Conservation (phyloP, 163 green algal genomes). For the Scenedesmus sp. region DNA sequence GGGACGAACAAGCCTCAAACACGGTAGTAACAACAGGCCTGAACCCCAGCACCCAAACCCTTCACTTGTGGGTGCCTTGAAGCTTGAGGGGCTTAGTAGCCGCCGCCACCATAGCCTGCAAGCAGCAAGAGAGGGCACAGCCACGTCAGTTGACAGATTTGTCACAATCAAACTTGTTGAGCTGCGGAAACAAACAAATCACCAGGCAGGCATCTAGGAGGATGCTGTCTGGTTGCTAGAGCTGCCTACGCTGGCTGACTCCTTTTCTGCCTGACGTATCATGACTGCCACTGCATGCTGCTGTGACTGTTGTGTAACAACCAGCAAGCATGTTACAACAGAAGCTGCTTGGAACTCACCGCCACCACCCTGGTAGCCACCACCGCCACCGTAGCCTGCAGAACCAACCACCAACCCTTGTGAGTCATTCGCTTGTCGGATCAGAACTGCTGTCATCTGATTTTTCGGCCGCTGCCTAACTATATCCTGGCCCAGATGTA, state of each 20-base stretch:
- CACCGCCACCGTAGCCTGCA: conserved; percentile 10
- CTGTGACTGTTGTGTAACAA: neutral
- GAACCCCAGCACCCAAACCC: neutral
- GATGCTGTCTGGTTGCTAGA: too few species aligned
- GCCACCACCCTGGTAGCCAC: conserved; percentile 3
- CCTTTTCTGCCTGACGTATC: too few species aligned
- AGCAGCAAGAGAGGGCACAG: neutral
- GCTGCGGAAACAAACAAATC: too few species aligned
- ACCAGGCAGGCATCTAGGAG: too few species aligned
- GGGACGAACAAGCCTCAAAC: neutral
- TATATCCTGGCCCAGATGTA: too few species aligned
- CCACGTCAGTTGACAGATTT: neutral
- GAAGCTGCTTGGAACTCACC: neutral
- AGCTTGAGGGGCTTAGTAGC: neutral
- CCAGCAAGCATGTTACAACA: neutral
- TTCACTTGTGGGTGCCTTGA: neutral
- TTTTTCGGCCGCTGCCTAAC: too few species aligned
- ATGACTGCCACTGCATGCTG: too few species aligned
- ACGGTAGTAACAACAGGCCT: neutral
- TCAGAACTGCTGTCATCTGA: too few species aligned
- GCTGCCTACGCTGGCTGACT: too few species aligned
- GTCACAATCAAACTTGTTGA: neutral
- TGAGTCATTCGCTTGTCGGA: too few species aligned
- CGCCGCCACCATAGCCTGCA: neutral
- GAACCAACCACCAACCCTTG: neutral